These are phyloP conservation scores for Solanum appendiculatum DNA, from an alignment of 257 asterid species.

Conservation along the genomic window DNA sequence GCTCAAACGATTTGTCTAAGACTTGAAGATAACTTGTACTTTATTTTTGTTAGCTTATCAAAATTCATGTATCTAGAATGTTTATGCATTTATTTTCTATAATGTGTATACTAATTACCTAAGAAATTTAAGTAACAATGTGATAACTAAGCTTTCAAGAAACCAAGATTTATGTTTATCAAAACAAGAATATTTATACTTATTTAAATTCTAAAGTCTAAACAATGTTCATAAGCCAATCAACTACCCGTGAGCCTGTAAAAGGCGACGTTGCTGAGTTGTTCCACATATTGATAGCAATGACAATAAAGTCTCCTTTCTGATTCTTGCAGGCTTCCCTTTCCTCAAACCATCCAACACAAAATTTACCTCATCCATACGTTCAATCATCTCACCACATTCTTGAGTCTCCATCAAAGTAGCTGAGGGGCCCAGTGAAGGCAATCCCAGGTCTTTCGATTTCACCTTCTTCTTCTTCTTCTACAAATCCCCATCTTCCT, in stretches of 20 bases:
- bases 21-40: background rate
- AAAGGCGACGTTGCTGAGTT: conserved; percentile 44
- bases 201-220: background rate
- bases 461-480: conserved; percentile 42
- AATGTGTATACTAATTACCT: background rate
- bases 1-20: background rate
- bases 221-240: background rate
- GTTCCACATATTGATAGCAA: conserved; percentile 50
- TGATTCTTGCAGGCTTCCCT: conserved; percentile 56
- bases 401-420: conserved; percentile 89
- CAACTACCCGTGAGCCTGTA: conserved; percentile 62
- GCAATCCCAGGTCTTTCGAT: conserved; percentile 24
- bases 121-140: background rate
- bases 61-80: background rate
- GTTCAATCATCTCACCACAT: conserved; percentile 85
- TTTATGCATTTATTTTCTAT: background rate
- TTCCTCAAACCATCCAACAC: conserved; percentile 81
- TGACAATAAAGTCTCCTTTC: conserved; percentile 61
- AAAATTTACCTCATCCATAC: conserved; percentile 76
- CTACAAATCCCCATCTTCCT: conserved; percentile 25
- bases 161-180: background rate
- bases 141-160: background rate
- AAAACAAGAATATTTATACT: background rate
- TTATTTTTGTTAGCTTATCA: background rate
- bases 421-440: conserved; percentile 27